Conservation (phyloP, 768 basidiomycete genomes). For the Crucibulum laeve region DNA sequence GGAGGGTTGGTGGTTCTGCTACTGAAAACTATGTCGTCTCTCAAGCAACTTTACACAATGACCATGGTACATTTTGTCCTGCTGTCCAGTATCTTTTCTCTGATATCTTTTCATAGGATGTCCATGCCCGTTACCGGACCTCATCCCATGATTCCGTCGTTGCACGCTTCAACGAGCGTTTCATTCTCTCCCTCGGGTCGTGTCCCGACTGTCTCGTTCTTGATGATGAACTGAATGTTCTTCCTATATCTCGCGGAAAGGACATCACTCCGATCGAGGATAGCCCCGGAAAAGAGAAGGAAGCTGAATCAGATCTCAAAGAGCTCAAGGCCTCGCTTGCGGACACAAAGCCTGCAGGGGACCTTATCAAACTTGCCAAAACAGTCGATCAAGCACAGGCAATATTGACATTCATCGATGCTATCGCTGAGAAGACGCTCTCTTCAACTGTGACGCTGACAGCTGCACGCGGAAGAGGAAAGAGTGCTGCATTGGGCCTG, state of each 20-base stretch:
- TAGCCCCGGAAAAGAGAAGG: constrained; percentile 24
- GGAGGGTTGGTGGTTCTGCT: constrained; percentile 87
- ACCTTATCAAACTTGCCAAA: constrained; percentile 85
- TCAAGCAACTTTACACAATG: constrained; percentile 91
- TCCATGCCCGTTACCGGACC: constrained; percentile 92
- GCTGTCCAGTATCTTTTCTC: neutral
- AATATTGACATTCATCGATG: constrained; percentile 90
- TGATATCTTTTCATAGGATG: constrained; percentile 62
- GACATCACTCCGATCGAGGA: constrained; percentile 73
- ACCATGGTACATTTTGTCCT: constrained; percentile 48
- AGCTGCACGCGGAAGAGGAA: constrained; percentile 92
- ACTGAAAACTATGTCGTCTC: constrained; percentile 91
- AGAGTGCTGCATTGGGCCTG: constrained; percentile 93
- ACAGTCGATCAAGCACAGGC: constrained; percentile 96
- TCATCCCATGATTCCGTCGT: constrained; percentile 83
- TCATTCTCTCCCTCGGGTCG: constrained; percentile 93
- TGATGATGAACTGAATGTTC: constrained; percentile 96
- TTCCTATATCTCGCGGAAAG: constrained; percentile 93
- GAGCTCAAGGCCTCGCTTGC: constrained; percentile 74
- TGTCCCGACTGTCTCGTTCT: constrained; percentile 91
- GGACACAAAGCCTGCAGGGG: constrained; percentile 83
- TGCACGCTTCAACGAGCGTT: constrained; percentile 98
- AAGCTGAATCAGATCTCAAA: constrained; percentile 62
- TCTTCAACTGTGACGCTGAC: constrained; percentile 95
- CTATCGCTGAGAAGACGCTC: constrained; percentile 88